phyloP scores from a whole-genome alignment of 2,329 filamentous ascomycete species.

The Nemania sp. region DNA sequence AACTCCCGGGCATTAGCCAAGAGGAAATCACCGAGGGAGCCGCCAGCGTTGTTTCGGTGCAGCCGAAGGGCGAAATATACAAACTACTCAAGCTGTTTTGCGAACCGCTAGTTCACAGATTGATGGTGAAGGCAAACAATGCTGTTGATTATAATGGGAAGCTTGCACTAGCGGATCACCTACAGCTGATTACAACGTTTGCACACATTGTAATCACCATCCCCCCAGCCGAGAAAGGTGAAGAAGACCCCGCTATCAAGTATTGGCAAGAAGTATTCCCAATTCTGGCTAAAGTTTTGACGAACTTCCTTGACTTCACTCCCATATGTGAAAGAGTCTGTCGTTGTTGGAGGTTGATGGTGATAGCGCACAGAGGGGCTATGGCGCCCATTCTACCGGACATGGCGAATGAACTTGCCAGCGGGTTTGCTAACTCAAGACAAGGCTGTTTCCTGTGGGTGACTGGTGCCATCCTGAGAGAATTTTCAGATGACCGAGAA shows the following conservation, averaged over 20 bases:
- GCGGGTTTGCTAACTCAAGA: constrained; percentile 84
- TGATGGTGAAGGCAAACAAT: constrained; percentile 88
- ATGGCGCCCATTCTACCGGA: constrained; percentile 86
- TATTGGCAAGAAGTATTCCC: constrained; percentile 97
- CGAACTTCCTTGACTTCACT: constrained; percentile 85
- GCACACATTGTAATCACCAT: constrained; percentile 76
- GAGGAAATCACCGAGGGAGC: constrained; percentile 98
- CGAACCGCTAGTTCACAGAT: constrained; percentile 85
- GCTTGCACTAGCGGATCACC: constrained; percentile 88
- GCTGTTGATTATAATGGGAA: constrained; percentile 87
- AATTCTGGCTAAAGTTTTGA: constrained; percentile 84
- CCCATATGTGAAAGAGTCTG: constrained; percentile 95
- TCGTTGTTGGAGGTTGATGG: constrained; percentile 95
- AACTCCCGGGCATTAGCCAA: constrained; percentile 85
- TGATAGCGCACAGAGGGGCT: constrained; percentile 92
- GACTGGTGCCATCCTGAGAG: constrained; percentile 91
- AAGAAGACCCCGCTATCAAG: constrained; percentile 90
- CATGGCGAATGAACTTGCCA: constrained; percentile 88
- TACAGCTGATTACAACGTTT: constrained; percentile 93
- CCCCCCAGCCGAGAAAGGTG: constrained; percentile 76
- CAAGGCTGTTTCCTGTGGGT: constrained; percentile 99
- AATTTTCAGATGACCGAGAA: constrained; percentile 92
- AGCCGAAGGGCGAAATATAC: constrained; percentile 84
- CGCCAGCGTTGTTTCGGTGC: constrained; percentile 88
- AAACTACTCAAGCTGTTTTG: constrained; percentile 90